Base-by-base conservation (phyloP, 228 moss, liverwort and hornwort genomes). In the Sphagnum magellanicum region DNA sequence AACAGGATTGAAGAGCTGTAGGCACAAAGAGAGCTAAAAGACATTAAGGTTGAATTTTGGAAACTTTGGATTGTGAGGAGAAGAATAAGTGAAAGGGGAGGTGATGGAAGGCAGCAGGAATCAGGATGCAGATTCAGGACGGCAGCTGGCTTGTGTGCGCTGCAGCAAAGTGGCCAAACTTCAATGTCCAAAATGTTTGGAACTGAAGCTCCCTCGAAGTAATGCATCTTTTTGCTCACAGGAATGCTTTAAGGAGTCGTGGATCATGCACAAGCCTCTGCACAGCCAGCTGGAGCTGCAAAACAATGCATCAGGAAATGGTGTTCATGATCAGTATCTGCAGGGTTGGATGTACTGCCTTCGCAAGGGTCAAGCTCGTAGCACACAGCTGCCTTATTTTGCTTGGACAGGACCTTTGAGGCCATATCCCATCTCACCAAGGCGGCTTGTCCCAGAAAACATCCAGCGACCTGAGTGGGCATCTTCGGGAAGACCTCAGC, bases 191-290 rank as follows among this genome's bases (percentile, higher is more conserved):
- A 98, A 89, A 68, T 98, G 98, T 73, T 72, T 98, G 64, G 90
- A 94, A 73, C 79, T 94, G 64, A 98, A 92, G 72, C 77, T 98
- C 67, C 94, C 94, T 50, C 94, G 92, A 63, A 78, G 74, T n/a
- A 89, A 88, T 72, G 98, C 94, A 46, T 87, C 98, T 6, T 98
- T 98, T 68, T 98, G 98, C 84, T 93, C 97, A 67, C 97, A 93
- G 83, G 97, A 91, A 75, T 98, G 97, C 79, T 98, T 98, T 61
- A 93, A 89, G 77, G 88, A 77, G 70, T 85, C 83, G 50, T 98
- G 97, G 97, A 83, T 79, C 73, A 74, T 79, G 51, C 97, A 98
- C 51, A 98, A 98, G 79, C 69, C 78, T 51, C 84, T 84, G 16
- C 97, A 98, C 68, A 68, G 72, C 60, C 74, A 71, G 47, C 60